Conservation (phyloP, 73 alveolate genomes). For the Breviolum minutum region DNA sequence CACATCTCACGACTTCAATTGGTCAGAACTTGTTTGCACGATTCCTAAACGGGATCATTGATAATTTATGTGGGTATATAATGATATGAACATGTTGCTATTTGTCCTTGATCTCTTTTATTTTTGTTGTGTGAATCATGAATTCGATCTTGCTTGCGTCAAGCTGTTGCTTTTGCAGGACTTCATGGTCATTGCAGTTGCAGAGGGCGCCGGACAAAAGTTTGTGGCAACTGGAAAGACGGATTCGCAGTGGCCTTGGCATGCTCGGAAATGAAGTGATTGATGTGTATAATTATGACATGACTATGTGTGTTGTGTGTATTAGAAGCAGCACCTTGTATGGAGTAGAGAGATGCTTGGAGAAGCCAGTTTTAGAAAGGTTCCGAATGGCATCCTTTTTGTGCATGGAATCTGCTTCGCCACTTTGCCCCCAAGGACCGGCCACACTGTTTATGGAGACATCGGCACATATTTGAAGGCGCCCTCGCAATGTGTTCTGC, state of each 20-base stretch:
- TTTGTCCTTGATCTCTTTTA: no score
- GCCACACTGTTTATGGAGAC: constrained; percentile 98
- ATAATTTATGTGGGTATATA: no score
- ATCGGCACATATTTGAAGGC: constrained; percentile 98
- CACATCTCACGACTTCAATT: not conserved
- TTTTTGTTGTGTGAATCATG: no score
- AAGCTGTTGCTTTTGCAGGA: constrained; percentile 96
- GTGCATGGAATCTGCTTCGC: not conserved
- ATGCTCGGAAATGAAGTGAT: no score
- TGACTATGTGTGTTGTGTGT: not conserved
- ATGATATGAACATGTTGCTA: no score
- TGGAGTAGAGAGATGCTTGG: not conserved
- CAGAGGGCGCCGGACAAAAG: constrained; percentile 98
- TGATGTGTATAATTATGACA: not conserved
- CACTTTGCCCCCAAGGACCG: constrained; percentile 91
- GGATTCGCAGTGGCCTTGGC: constrained; percentile 87
- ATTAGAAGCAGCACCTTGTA: not conserved
- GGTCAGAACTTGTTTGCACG: no score
- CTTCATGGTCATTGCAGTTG: constrained; percentile 96
- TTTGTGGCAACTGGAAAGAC: constrained; percentile 96
- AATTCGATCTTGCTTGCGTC: not conserved
- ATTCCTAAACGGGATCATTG: not conserved
- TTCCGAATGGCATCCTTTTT: not conserved
- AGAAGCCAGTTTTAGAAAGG: not conserved
- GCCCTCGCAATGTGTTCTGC: no score